Percentiles rank a stretch among this genome's conserved stretches.
phyloP scores from a whole-genome alignment of 1,284 basidiomycete species.

The Fomitopsis pinicola region DNA sequence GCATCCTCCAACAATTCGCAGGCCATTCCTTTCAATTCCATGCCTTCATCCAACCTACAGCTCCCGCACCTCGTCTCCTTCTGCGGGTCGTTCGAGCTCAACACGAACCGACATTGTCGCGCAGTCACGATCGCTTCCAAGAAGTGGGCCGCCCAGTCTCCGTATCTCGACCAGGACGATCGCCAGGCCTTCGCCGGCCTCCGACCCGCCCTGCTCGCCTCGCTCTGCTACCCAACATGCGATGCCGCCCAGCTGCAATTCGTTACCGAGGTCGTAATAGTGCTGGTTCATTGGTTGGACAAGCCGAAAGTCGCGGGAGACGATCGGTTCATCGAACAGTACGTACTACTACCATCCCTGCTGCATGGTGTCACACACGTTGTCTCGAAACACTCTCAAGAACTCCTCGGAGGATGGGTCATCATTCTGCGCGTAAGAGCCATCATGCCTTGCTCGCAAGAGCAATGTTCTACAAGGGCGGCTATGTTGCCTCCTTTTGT shows the following conservation, averaged over 20 bases:
- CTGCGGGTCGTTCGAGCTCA: conserved; percentile 42
- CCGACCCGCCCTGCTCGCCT: conserved; percentile 50
- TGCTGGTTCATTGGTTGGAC: conserved; percentile 31
- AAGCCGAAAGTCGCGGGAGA: conserved; percentile 14
- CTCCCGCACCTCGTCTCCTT: conserved; percentile 52
- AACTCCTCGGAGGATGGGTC: not conserved
- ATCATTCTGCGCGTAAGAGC: no score
- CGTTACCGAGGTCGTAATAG: conserved; percentile 44
- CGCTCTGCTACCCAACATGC: conserved; percentile 53
- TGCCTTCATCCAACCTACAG: conserved; percentile 41
- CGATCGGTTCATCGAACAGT: conserved; percentile 21
- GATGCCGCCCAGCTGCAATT: conserved; percentile 51
- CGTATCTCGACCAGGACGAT: conserved; percentile 25
- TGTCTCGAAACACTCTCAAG: not conserved
- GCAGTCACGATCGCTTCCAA: conserved; percentile 41
- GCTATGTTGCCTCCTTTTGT: no score
- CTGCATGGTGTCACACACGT: not conserved
- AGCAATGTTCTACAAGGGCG: no score
- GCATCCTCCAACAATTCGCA: not conserved
- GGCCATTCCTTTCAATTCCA: conserved; percentile 6
- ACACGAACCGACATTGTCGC: conserved; percentile 48
- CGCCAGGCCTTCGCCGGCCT: conserved; percentile 28
- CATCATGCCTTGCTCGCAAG: no score
- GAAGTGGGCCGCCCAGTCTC: conserved; percentile 34
- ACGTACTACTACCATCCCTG: conserved; percentile 5